phyloP scores from a whole-genome alignment of 768 basidiomycete genomes.

The Tylopilus felleus region DNA sequence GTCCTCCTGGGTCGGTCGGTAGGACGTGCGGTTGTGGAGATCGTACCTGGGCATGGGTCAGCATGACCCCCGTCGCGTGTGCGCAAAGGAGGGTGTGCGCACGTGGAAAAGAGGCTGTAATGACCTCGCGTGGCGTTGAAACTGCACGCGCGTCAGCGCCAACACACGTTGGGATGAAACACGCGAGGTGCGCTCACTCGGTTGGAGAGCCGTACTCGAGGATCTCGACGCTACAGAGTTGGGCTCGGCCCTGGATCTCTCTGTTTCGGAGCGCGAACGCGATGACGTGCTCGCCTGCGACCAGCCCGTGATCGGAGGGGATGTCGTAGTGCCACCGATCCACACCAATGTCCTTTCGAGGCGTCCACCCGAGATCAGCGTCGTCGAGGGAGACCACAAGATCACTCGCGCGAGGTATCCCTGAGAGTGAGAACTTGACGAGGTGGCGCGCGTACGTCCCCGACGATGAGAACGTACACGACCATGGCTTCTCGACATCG shows the following conservation, averaged over 20 bases:
- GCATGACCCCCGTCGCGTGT: neutral
- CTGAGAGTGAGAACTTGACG: constrained; percentile 70
- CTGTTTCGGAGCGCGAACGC: constrained; percentile 52
- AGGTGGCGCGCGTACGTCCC: constrained; percentile 60
- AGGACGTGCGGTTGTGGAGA: constrained; percentile 55
- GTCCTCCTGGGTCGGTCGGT: constrained; percentile 80
- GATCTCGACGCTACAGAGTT: constrained; percentile 74
- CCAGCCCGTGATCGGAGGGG: constrained; percentile 37
- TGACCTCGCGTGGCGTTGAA: constrained; percentile 56
- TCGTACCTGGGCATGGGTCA: constrained; percentile 50
- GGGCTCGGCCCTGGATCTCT: constrained; percentile 51
- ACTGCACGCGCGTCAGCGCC: constrained; percentile 33
- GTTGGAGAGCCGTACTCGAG: constrained; percentile 64
- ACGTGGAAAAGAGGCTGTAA: constrained; percentile 76
- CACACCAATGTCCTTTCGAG: constrained; percentile 49
- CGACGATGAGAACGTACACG: constrained; percentile 58
- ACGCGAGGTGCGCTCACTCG: constrained; percentile 42
- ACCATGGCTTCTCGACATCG: constrained; percentile 57
- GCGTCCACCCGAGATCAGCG: constrained; percentile 52
- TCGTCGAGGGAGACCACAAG: constrained; percentile 62
- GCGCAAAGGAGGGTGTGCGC: constrained; percentile 18
- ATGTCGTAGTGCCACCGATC: constrained; percentile 81
- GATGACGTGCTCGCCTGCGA: constrained; percentile 53
- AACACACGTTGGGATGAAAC: neutral
- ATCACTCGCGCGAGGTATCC: constrained; percentile 52